These are phyloP conservation scores for Yamadazyma spencermartinsiae DNA, from an alignment of 1,139 yeast genomes.

Conservation along the genomic window DNA sequence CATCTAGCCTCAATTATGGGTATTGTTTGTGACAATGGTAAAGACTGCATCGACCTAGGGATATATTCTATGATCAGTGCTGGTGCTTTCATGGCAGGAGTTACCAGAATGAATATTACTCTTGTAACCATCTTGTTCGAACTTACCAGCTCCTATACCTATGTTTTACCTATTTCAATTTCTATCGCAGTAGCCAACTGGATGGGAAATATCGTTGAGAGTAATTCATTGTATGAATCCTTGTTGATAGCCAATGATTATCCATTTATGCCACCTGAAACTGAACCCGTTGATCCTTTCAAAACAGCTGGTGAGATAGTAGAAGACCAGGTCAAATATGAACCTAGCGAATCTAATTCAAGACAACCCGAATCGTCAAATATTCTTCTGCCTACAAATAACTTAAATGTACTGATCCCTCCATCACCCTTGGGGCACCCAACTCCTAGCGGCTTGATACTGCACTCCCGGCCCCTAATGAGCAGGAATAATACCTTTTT, in stretches of 20 bases:
- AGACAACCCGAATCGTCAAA: background rate
- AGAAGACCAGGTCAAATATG: constrained; percentile 19
- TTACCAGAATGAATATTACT: constrained; percentile 65
- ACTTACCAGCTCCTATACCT: constrained; percentile 59
- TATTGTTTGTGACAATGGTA: constrained; percentile 19
- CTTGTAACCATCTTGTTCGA: constrained; percentile 61
- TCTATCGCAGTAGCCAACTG: constrained; percentile 60
- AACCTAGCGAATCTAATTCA: constrained; percentile 2
- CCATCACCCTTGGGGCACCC: constrained; percentile 1
- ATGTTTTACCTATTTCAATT: constrained; percentile 59
- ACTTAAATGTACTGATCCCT: background rate
- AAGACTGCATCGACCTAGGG: constrained; percentile 50
- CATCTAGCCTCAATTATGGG: constrained; percentile 17
- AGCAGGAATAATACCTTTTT: constrained; percentile 10
- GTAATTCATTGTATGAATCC: constrained; percentile 53
- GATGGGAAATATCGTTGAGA: constrained; percentile 57
- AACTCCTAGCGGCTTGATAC: background rate
- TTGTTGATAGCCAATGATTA: constrained; percentile 51
- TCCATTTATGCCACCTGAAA: constrained; percentile 52
- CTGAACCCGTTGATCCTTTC: constrained; percentile 39
- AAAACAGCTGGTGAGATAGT: constrained; percentile 40
- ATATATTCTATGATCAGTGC: constrained; percentile 69
- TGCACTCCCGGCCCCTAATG: constrained; percentile 2
- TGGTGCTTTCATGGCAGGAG: constrained; percentile 70
- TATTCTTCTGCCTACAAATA: background rate